Evolutionary conservation across 176 grass and related monocot species (phyloP), one percentile per base, ranked within the genome.

Genomic region (Pontederia paniculata): DNA sequence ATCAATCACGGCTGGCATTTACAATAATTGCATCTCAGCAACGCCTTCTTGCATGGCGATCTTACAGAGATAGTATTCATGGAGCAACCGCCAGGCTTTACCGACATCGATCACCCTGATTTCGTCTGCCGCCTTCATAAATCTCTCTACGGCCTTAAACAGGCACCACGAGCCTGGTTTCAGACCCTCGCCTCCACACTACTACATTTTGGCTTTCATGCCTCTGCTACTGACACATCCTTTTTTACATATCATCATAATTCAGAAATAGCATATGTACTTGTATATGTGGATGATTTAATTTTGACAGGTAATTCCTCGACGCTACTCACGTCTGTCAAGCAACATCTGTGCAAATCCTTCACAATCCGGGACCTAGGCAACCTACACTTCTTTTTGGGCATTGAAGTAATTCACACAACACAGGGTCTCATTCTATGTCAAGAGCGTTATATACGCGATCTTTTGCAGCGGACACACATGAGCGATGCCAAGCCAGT

Each of bases 231-330:
- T 10, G 63, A 68, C 9, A 12, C 51, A 0, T 52, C 62, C 0
- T 10, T 68, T 0, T 76, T 76, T 7, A 48, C 42, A 12, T 48
- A 17, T 4, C 43, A 17, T 13, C 0, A 0, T 4, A 16, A 7
- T 14, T 12, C 11, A 7, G 2, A 76, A 3, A 75, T 10, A 0
- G 14, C 11, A 0, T 12, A 48, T 12, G 6, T 75, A 0, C 25
- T 68, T 1, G 12, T 75, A 0, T 75, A 75, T 37, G 42, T 68
- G 0, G 52, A 59, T 41, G 14, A 58, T 17, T 15, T 75, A 0
- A 3, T 48, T 0, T 11, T 52, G 0, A 44, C 52, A 4, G 37
- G 52, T 1, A 44, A 5, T 13, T 19, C 12, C 22, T 3, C 46
- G 5, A 8, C 48, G 14, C 20, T 5, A 12, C 49, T 55, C 23